Percentiles rank a stretch among this genome's conserved stretches.
phyloP scores from a whole-genome alignment of 768 basidiomycete species.

The Lentinula sp. region DNA sequence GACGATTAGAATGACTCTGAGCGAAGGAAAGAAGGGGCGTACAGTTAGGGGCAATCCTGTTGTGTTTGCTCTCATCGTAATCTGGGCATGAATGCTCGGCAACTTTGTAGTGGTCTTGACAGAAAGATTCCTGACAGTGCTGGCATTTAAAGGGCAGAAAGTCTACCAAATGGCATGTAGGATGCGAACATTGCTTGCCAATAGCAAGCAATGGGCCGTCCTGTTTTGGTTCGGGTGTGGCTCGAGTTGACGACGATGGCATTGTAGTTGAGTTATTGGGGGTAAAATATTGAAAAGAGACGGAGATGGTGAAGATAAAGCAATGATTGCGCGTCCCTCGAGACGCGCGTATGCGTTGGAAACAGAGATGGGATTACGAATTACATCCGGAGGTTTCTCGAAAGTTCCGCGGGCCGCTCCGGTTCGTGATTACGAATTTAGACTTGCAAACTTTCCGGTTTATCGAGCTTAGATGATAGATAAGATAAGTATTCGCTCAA shows the following conservation, averaged over 20 bases:
- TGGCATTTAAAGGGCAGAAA: constrained; percentile 86
- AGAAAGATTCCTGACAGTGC: constrained; percentile 66
- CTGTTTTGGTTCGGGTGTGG: constrained; percentile 23
- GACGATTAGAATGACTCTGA: neutral
- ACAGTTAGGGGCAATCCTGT: constrained; percentile 78
- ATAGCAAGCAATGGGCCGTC: constrained; percentile 58
- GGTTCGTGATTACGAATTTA: too few relatives aligned
- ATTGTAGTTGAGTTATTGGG: neutral
- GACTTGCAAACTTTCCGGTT: too few relatives aligned
- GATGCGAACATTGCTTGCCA: constrained; percentile 66
- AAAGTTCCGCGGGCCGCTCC: too few relatives aligned
- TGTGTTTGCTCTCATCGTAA: constrained; percentile 65
- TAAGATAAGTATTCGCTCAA: too few relatives aligned
- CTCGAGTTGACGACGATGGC: constrained; percentile 4
- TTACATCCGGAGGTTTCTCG: too few relatives aligned
- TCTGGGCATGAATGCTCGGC: constrained; percentile 59
- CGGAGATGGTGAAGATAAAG: neutral
- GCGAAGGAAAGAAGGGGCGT: constrained; percentile 16
- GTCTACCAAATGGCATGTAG: constrained; percentile 67
- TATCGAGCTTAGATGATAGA: too few relatives aligned
- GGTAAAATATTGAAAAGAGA: neutral
- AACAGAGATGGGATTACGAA: too few relatives aligned
- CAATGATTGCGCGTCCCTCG: neutral
- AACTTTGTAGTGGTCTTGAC: constrained; percentile 75
- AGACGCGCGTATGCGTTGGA: neutral